Evolutionary conservation across 176 grass and related monocot genomes (phyloP), one percentile per base, ranked within the genome.

Genomic region (Aegilops tauschii): DNA sequence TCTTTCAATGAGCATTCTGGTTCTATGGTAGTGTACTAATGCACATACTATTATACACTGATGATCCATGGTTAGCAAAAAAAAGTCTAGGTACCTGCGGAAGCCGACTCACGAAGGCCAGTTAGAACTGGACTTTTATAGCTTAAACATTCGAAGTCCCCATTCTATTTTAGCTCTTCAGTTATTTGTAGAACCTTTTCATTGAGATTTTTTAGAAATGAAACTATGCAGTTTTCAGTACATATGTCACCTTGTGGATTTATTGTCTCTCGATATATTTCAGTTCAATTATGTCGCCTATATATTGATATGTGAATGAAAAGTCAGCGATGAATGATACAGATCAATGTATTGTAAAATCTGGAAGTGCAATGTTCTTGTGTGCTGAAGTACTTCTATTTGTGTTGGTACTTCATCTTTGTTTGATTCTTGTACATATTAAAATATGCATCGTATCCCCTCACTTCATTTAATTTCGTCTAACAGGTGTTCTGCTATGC

Each of bases 401-500:
- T 36, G 31, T 75, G 32, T 61, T 4, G 12, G 67, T 17, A 6
- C 21, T 78, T 78, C 64, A 76, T 34, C 40, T 71, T 73, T 68
- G 30, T 77, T 56, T 54, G 5, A 50, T 28, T 69, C 44, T 39
- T 45, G 32, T 63, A 70, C 36, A 61, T 79, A 72, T 69, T 58
- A 23, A 54, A 80, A 23, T 40, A 25, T n/a, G n/a, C 39, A 45
- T 9, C 7, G 34, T 73, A 7, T 27, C 76, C 45, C n/a, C 64
- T 65, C 65, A 86, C 32, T 70, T 71, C 29, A 78, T 16, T 29
- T 45, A 44, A 37, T 54, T 81, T 89, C n/a, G 20, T 85, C 27
- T 75, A 6, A 21, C 87, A 98, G 93, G 96, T 79, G 31, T 88
- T 84, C 9, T 98, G 81, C n/a, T 98, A 29, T 96, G 85, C 77